Evolutionary conservation across 179 eudicot species (phyloP).

Genomic region (Drosera spatulata): DNA sequence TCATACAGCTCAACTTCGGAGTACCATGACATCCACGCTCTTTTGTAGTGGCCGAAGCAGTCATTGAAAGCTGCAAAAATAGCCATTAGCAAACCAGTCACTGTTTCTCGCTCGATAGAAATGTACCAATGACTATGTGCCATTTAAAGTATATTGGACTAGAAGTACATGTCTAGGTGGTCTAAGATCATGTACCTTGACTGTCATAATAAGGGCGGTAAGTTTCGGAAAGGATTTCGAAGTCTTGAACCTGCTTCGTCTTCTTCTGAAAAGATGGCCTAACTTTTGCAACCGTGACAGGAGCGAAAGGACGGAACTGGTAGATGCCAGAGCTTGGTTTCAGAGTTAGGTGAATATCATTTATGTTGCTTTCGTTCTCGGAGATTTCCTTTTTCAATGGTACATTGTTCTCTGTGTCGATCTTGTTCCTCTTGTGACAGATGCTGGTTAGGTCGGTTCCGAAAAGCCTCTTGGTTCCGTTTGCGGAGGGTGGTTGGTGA

Average conservation of each 20-base stretch:
- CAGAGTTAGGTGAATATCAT: conserved; percentile 17
- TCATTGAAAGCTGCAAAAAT: conserved; percentile 69
- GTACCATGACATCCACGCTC: conserved; percentile 91
- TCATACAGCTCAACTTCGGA: conserved; percentile 30
- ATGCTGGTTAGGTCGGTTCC: conserved; percentile 76
- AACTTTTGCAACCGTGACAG: conserved; percentile 33
- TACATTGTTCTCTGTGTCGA: conserved; percentile 17
- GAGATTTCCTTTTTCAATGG: conserved; percentile 27
- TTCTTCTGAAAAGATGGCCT: conserved; percentile 20
- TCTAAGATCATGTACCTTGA: conserved; percentile 42
- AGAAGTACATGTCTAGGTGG: not conserved
- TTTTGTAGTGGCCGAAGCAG: conserved; percentile 68
- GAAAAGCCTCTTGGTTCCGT: conserved; percentile 62
- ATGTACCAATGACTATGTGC: no score
- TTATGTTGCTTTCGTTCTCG: conserved; percentile 20
- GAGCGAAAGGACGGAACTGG: conserved; percentile 79
- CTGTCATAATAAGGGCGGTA: conserved; percentile 77
- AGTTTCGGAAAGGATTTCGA: conserved; percentile 55
- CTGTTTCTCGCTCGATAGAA: not conserved
- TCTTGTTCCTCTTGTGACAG: conserved; percentile 40
- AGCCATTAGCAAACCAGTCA: not conserved
- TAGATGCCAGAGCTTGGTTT: conserved; percentile 22
- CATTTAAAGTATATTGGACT: no score
- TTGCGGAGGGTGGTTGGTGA: conserved; percentile 20
- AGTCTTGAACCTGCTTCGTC: conserved; percentile 30